A percentile compares a stretch with the other conserved stretches of the same genome.
phyloP scores from a whole-genome alignment of 176 grass and related monocot genomes.

The Carex scoparia region DNA sequence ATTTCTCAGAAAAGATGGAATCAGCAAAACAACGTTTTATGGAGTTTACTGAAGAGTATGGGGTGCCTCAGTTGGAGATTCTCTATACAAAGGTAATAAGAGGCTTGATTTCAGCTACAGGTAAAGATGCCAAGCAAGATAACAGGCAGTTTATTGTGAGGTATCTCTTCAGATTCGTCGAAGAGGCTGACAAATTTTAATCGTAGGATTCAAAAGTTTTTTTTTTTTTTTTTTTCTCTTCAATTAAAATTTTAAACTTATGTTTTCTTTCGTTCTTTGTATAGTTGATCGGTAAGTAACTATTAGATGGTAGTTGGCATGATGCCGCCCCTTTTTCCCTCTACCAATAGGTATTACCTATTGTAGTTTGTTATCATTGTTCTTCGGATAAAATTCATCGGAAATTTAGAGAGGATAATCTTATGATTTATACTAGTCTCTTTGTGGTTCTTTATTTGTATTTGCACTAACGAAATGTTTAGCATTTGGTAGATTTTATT shows the following conservation, averaged over 20 bases:
- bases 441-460: not conserved
- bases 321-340: not conserved
- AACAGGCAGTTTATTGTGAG: conserved; percentile 58
- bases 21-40: conserved; percentile 52
- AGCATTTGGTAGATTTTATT: not conserved
- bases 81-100: conserved; percentile 70
- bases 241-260: not conserved
- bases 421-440: not conserved
- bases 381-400: not conserved
- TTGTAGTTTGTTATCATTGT: not conserved
- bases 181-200: conserved; percentile 84
- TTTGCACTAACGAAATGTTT: not conserved
- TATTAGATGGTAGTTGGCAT: not conserved
- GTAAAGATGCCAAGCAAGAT: conserved; percentile 53
- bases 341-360: not conserved
- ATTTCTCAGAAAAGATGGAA: conserved; percentile 40
- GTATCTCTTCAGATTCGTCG: conserved; percentile 84
- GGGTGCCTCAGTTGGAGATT: conserved; percentile 84
- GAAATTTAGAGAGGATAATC: not conserved
- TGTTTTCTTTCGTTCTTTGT: conserved; percentile 6
- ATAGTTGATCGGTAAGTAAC: not conserved
- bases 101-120: conserved; percentile 36
- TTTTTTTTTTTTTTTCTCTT: conserved; percentile 31
- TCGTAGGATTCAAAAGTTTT: conserved; percentile 31
- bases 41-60: conserved; percentile 46